These are phyloP conservation scores for Periconia macrospinosa DNA, from an alignment of 2,329 filamentous ascomycete genomes.

Conservation along the genomic window DNA sequence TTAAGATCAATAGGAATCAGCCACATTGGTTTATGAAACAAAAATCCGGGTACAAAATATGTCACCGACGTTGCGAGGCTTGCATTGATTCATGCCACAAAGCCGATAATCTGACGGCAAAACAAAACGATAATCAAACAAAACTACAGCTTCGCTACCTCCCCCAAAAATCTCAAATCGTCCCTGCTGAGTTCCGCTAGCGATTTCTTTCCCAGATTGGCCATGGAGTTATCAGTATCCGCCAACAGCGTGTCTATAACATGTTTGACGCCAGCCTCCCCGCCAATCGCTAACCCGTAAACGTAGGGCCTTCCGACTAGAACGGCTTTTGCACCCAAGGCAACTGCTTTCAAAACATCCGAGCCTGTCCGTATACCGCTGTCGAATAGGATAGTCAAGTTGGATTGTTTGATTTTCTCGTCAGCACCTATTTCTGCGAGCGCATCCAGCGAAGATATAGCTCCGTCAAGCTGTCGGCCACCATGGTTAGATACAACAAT, in stretches of 20 bases:
- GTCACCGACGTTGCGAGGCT: background rate
- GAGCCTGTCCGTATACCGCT: slow-evolving; percentile 39
- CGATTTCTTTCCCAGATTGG: slow-evolving; percentile 34
- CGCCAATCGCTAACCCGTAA: slow-evolving; percentile 42
- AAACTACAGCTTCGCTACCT: slow-evolving; percentile 30
- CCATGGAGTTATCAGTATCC: slow-evolving; percentile 37
- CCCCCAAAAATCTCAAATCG: slow-evolving; percentile 31
- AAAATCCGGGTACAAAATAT: too few species aligned
- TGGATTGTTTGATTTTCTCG: slow-evolving; percentile 31
- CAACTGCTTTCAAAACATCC: slow-evolving; percentile 42
- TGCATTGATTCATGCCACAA: background rate
- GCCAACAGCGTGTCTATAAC: slow-evolving; percentile 38
- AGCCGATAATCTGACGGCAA: background rate
- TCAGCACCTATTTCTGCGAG: slow-evolving; percentile 40
- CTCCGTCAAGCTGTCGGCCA: slow-evolving; percentile 41
- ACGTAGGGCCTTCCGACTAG: slow-evolving; percentile 40
- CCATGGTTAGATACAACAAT: slow-evolving; percentile 45
- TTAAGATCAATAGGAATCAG: too few species aligned
- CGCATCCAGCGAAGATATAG: slow-evolving; percentile 37
- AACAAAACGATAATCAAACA: background rate
- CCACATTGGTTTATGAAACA: too few species aligned
- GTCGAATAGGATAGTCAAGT: slow-evolving; percentile 40
- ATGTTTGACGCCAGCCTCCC: slow-evolving; percentile 42
- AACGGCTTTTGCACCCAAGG: slow-evolving; percentile 41
- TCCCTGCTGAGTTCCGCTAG: slow-evolving; percentile 29